A percentile compares a stretch with the other conserved stretches of the same genome.
Evolutionary conservation across 2,329 filamentous ascomycete species (phyloP).

Genomic region (Botryotinia calthae): DNA sequence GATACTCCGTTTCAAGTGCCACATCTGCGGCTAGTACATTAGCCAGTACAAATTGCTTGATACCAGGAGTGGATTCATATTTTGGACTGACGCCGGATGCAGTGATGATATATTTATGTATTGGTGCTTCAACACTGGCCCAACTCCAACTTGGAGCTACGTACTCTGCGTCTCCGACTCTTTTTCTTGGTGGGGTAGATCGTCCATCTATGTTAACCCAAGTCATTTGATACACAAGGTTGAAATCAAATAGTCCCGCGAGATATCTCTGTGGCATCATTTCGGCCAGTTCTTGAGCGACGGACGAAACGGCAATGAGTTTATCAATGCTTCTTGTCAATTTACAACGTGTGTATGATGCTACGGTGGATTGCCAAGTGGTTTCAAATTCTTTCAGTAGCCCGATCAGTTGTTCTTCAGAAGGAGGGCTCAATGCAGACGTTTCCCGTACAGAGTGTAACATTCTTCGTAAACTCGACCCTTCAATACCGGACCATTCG

Average conservation of each 20-base stretch:
- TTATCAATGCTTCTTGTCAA: not conserved
- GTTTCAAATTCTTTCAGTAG: not conserved
- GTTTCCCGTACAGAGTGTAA: not conserved
- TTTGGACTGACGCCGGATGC: not conserved
- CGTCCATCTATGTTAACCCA: not conserved
- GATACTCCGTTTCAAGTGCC: not conserved
- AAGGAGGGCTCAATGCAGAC: not conserved
- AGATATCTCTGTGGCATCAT: not conserved
- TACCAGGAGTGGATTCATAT: not conserved
- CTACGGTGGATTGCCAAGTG: not conserved
- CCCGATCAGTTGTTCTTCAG: not conserved
- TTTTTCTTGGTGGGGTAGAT: not conserved
- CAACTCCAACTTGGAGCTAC: constrained; percentile 1
- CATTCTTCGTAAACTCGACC: not conserved
- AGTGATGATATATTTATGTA: not conserved
- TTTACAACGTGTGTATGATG: not conserved
- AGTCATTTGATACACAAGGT: not conserved
- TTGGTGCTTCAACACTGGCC: not conserved
- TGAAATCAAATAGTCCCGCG: not conserved
- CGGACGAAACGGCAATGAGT: not conserved
- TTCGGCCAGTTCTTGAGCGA: not conserved
- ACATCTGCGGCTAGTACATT: not conserved
- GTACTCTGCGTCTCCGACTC: not conserved
- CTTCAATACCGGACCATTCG: not conserved
- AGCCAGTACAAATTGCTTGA: not conserved